phyloP scores from a whole-genome alignment of 306 rosid species.

The Quercus glauca region DNA sequence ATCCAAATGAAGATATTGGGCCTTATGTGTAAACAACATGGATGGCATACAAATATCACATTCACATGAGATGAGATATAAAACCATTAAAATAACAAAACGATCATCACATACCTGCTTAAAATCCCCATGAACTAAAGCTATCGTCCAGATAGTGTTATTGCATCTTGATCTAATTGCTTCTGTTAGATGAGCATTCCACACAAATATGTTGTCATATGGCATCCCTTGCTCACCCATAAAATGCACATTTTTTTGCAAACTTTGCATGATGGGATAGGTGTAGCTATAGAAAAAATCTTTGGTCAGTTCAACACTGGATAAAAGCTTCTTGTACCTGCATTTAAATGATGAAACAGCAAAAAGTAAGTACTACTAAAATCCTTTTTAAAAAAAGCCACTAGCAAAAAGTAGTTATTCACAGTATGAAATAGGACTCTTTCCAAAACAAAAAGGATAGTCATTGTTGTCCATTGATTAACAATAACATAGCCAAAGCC shows the following conservation, averaged over 20 bases:
- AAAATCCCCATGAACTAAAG: constrained; percentile 95
- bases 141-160: constrained; percentile 90
- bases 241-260: constrained; percentile 72
- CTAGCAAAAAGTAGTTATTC: too few relatives aligned
- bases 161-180: constrained; percentile 84
- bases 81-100: background rate
- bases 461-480: background rate
- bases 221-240: constrained; percentile 62
- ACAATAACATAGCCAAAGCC: background rate
- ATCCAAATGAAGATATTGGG: background rate
- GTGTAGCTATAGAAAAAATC: constrained; percentile 95
- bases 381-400: too few relatives aligned
- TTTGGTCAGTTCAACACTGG: constrained; percentile 91
- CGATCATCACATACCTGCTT: constrained; percentile 61
- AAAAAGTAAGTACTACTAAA: background rate
- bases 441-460: background rate
- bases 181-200: constrained; percentile 91
- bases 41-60: background rate
- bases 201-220: constrained; percentile 84
- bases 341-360: constrained; percentile 12
- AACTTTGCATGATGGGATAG: constrained; percentile 93
- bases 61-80: background rate
- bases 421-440: too few relatives aligned
- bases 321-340: constrained; percentile 89
- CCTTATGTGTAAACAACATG: background rate